Conservation (phyloP, 805 yeast species). For the Saccharomycopsis olivae region DNA sequence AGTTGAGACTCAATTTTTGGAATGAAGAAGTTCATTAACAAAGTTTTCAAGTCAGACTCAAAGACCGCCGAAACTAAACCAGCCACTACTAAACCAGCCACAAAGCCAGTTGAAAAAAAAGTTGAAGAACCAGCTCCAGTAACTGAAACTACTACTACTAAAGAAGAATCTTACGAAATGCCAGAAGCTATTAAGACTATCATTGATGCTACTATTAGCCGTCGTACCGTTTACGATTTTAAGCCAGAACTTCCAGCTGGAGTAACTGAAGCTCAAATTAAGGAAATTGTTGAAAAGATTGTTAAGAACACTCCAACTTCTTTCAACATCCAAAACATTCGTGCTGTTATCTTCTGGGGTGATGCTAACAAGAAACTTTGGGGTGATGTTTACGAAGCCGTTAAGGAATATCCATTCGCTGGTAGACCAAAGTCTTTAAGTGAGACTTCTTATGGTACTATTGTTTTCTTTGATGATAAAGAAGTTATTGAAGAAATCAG, state of each 20-base stretch:
- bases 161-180: slow-evolving; percentile 1
- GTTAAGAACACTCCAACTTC: slow-evolving; percentile 40
- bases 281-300: slow-evolving; percentile 31
- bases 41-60: background rate
- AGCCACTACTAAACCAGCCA: background rate
- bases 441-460: slow-evolving; percentile 39
- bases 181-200: slow-evolving; percentile 4
- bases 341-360: slow-evolving; percentile 39
- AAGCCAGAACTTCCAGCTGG: slow-evolving; percentile 34
- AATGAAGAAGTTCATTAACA: background rate
- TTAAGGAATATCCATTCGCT: slow-evolving; percentile 25
- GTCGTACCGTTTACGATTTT: slow-evolving; percentile 37
- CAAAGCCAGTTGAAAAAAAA: too few species aligned
- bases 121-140: background rate
- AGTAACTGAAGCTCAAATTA: slow-evolving; percentile 31
- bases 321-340: slow-evolving; percentile 40
- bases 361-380: slow-evolving; percentile 36
- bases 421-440: slow-evolving; percentile 33
- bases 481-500: slow-evolving; percentile 30
- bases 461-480: slow-evolving; percentile 38
- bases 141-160: background rate
- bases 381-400: slow-evolving; percentile 30
- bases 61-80: too few species aligned
- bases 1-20: too few species aligned
- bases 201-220: slow-evolving; percentile 7